phyloP scores from a whole-genome alignment of 805 yeast genomes.

The Brettanomyces anomalus region DNA sequence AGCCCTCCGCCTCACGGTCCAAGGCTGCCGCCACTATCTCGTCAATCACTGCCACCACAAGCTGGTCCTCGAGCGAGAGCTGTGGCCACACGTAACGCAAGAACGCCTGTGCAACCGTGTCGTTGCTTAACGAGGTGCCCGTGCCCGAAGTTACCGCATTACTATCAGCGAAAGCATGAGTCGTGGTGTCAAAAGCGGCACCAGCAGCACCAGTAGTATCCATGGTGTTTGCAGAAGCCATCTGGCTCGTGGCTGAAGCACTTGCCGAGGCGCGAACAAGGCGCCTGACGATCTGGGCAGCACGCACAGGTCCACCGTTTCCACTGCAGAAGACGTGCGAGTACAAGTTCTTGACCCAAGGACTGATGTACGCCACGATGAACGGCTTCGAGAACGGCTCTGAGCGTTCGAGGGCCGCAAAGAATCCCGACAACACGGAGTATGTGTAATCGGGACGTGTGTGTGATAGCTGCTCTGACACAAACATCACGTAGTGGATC shows the following conservation, averaged over 20 bases:
- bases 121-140: too few species aligned
- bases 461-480: conserved; percentile 49
- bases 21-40: conserved; percentile 68
- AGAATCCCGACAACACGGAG: conserved; percentile 41
- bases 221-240: background rate
- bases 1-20: conserved; percentile 69
- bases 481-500: conserved; percentile 46
- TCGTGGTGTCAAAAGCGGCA: too few species aligned
- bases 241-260: conserved; percentile 21
- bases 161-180: too few species aligned
- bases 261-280: conserved; percentile 49
- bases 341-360: conserved; percentile 69
- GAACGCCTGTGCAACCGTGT: conserved; percentile 38
- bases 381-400: conserved; percentile 26
- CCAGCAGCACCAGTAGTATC: background rate
- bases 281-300: conserved; percentile 52
- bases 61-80: conserved; percentile 50
- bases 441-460: conserved; percentile 52
- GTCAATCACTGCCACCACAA: conserved; percentile 52
- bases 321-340: conserved; percentile 44
- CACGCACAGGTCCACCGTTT: conserved; percentile 49
- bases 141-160: too few species aligned
- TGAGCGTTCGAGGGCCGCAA: conserved; percentile 40
- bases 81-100: conserved; percentile 60
- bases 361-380: conserved; percentile 48